These are phyloP conservation scores for Lipomyces yamanashiensis DNA, from an alignment of 805 yeast species.

Conservation along the genomic window DNA sequence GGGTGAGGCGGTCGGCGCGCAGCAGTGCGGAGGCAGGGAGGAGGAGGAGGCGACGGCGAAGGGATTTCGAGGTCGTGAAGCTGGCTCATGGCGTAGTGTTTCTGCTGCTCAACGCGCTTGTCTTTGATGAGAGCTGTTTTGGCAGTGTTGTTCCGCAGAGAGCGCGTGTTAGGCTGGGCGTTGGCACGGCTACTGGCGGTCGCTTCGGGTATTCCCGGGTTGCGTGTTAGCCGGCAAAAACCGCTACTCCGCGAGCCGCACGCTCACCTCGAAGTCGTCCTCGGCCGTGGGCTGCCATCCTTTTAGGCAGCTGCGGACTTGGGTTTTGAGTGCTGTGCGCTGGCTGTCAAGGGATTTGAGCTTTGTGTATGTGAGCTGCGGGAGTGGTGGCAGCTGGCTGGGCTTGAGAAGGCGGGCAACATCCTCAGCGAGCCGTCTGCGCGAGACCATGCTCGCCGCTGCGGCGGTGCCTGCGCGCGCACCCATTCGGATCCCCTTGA, in stretches of 20 bases:
- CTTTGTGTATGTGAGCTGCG: conserved; percentile 16
- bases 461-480: conserved; percentile 32
- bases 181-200: conserved; percentile 24
- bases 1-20: not conserved
- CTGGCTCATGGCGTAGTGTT: conserved; percentile 7
- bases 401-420: not conserved
- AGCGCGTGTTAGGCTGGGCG: not conserved
- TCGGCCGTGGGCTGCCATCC: conserved; percentile 36
- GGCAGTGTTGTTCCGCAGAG: not conserved
- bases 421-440: conserved; percentile 5
- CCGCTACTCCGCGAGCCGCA: not conserved
- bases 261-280: conserved; percentile 16
- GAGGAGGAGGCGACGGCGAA: not conserved
- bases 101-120: not conserved
- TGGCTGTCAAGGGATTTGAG: conserved; percentile 14
- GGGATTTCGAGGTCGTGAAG: conserved; percentile 12
- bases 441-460: conserved; percentile 34
- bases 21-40: not conserved
- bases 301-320: conserved; percentile 22
- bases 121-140: not conserved
- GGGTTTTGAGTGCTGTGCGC: conserved; percentile 24
- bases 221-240: not conserved
- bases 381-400: not conserved
- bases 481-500: conserved; percentile 42
- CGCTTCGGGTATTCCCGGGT: conserved; percentile 15